phyloP scores from a whole-genome alignment of 345 rosid genomes.

The Erucastrum elatum region DNA sequence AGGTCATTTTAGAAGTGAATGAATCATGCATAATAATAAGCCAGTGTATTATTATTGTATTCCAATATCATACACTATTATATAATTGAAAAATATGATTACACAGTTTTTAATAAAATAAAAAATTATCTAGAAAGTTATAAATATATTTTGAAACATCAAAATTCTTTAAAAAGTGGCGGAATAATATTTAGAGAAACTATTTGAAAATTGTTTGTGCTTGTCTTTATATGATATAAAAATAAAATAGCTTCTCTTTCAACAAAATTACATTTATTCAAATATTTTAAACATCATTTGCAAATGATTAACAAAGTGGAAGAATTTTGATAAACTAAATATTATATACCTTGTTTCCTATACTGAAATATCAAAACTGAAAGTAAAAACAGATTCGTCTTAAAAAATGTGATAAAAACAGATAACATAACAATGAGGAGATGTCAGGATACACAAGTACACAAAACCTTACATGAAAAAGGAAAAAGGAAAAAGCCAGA shows the following conservation, averaged over 20 bases:
- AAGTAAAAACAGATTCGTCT: neutral
- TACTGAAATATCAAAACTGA: neutral
- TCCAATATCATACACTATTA: no score
- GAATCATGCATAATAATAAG: no score
- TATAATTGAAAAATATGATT: no score
- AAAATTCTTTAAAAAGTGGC: no score
- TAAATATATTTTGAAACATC: no score
- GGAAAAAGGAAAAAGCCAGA: neutral
- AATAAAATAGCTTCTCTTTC: neutral
- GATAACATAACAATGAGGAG: slow-evolving; percentile 28
- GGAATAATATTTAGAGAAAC: neutral
- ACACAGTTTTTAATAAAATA: no score
- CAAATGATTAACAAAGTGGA: neutral
- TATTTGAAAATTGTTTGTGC: neutral
- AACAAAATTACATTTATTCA: neutral
- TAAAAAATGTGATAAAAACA: slow-evolving; percentile 7
- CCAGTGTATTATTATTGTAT: no score
- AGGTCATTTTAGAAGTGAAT: no score
- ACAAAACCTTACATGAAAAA: slow-evolving; percentile 33
- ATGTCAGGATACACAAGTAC: slow-evolving; percentile 33
- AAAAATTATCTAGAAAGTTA: no score
- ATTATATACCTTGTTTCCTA: neutral
- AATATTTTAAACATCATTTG: neutral
- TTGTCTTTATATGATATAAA: neutral
- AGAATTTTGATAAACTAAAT: neutral